Evolutionary conservation across 2,329 filamentous ascomycete species (phyloP).

Genomic region (Alternaria panax): DNA sequence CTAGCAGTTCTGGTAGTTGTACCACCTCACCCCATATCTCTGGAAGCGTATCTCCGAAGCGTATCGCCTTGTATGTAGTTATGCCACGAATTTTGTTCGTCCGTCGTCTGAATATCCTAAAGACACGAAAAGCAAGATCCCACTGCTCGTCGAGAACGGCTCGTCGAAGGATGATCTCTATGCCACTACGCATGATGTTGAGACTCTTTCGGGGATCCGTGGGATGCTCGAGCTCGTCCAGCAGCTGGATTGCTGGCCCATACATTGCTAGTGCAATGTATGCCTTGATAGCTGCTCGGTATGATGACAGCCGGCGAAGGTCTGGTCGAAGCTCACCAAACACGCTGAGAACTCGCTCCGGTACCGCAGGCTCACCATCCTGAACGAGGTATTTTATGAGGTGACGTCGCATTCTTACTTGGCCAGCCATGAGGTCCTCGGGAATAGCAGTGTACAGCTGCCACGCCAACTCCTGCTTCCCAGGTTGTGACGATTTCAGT

Average conservation of each 20-base stretch:
- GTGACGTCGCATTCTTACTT: conserved; percentile 20
- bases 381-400: conserved; percentile 42
- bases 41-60: conserved; percentile 19
- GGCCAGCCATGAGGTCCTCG: conserved; percentile 3
- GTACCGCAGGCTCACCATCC: conserved; percentile 43
- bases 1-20: conserved; percentile 34
- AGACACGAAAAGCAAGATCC: conserved; percentile 44
- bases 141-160: conserved; percentile 45
- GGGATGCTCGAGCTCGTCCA: conserved; percentile 46
- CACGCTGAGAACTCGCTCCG: conserved; percentile 54
- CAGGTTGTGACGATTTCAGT: conserved; percentile 18
- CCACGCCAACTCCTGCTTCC: conserved; percentile 46
- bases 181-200: conserved; percentile 31
- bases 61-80: conserved; percentile 5
- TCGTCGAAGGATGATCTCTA: conserved; percentile 39
- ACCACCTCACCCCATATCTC: conserved; percentile 36
- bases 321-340: conserved; percentile 53
- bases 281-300: conserved; percentile 55
- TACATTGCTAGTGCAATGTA: conserved; percentile 53
- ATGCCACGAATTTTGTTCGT: conserved; percentile 7
- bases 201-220: background rate
- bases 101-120: conserved; percentile 24
- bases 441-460: conserved; percentile 46
- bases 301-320: conserved; percentile 53
- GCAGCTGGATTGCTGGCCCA: conserved; percentile 50